phyloP scores from a whole-genome alignment of 805 yeast species.

The Ogataea salicorniae region DNA sequence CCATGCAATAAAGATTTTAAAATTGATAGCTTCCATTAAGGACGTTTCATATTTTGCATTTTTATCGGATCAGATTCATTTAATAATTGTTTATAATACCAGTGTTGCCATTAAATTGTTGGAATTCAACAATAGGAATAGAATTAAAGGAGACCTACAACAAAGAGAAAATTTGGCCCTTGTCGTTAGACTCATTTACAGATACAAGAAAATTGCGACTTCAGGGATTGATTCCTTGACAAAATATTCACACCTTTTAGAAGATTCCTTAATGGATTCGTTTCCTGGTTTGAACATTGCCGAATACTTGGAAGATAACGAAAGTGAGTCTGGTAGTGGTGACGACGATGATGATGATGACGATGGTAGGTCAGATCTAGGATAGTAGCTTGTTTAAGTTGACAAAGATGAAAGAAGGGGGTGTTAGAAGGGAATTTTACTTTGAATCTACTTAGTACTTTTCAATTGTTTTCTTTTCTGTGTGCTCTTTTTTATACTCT shows the following conservation, averaged over 20 bases:
- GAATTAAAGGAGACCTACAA: slow-evolving; percentile 2
- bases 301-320: slow-evolving; percentile 1
- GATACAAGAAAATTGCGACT: slow-evolving; percentile 13
- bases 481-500: not conserved
- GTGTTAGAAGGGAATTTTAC: too few species aligned
- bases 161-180: slow-evolving; percentile 5
- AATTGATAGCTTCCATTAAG: slow-evolving; percentile 31
- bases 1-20: slow-evolving; percentile 39
- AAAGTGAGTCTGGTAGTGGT: slow-evolving; percentile 3
- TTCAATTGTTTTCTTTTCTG: not conserved
- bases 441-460: too few species aligned
- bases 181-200: slow-evolving; percentile 7
- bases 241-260: slow-evolving; percentile 6
- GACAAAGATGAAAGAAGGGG: slow-evolving; percentile 3
- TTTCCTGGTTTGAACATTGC: slow-evolving; percentile 5
- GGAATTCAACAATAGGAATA: slow-evolving; percentile 5
- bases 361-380: not conserved
- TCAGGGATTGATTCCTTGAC: slow-evolving; percentile 7
- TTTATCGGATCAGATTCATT: slow-evolving; percentile 66
- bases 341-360: slow-evolving; percentile 1
- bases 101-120: slow-evolving; percentile 31
- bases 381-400: not conserved
- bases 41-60: slow-evolving; percentile 58
- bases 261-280: slow-evolving; percentile 1
- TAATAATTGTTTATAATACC: slow-evolving; percentile 42